Conservation (phyloP, 2,329 filamentous ascomycete species). For the Arthrobotrys musiformis region DNA sequence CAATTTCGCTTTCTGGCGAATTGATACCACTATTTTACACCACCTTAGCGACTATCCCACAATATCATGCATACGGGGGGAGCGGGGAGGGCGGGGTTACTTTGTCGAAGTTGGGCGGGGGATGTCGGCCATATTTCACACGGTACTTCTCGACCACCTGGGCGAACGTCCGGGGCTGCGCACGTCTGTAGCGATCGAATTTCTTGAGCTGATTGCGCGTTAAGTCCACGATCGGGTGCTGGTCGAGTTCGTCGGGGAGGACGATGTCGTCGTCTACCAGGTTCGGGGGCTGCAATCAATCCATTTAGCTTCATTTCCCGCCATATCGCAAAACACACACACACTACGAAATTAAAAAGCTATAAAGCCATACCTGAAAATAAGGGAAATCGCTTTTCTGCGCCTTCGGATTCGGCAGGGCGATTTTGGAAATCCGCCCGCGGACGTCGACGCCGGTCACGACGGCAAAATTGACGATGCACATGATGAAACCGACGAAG, state of each 20-base stretch:
- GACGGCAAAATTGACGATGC: conserved; percentile 11
- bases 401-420: conserved; percentile 5
- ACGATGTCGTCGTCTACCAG: neutral
- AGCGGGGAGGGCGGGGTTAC: no score
- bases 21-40: conserved; percentile 66
- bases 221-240: conserved; percentile 27
- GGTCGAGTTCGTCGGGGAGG: conserved; percentile 12
- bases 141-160: conserved; percentile 70
- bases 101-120: conserved; percentile 72
- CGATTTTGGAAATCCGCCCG: conserved; percentile 1
- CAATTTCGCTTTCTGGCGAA: conserved; percentile 68
- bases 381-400: neutral
- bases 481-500: neutral
- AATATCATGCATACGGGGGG: neutral
- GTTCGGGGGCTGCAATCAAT: neutral
- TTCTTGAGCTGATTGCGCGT: conserved; percentile 23
- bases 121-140: conserved; percentile 69
- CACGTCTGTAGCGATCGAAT: conserved; percentile 37
- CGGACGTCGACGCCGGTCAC: conserved; percentile 20
- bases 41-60: neutral
- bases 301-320: neutral
- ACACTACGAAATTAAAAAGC: neutral
- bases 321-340: neutral
- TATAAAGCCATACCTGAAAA: conserved; percentile 1
- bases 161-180: conserved; percentile 66